A percentile compares a stretch with the other conserved stretches of the same genome.
These are phyloP conservation scores for Talaromyces proteolyticus DNA, from an alignment of 495 filamentous ascomycete genomes.

Conservation along the genomic window DNA sequence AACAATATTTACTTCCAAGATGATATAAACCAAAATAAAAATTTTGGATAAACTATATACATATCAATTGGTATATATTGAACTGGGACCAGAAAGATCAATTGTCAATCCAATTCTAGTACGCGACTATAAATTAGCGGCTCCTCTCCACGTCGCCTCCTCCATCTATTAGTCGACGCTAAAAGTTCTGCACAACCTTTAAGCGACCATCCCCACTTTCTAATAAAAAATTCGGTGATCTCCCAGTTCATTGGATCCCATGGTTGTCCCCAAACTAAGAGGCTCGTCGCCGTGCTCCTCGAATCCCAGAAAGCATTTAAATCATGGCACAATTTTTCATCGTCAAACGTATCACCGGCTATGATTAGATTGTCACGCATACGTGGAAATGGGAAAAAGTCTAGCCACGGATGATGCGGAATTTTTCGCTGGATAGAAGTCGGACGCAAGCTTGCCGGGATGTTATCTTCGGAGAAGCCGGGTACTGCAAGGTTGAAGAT, in stretches of 20 bases:
- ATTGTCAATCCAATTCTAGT: background rate
- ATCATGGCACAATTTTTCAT: constrained; percentile 19
- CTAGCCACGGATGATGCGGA: constrained; percentile 26
- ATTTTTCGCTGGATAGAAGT: constrained; percentile 15
- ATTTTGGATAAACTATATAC: no score
- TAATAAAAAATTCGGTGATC: constrained; percentile 29
- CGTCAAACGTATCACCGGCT: constrained; percentile 13
- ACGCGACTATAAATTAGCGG: constrained; percentile 7
- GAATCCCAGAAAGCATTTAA: constrained; percentile 18
- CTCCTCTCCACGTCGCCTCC: constrained; percentile 25
- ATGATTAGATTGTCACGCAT: constrained; percentile 23
- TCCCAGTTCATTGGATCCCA: constrained; percentile 39
- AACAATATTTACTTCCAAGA: no score
- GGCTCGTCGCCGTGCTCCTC: constrained; percentile 8
- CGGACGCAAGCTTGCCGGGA: constrained; percentile 19
- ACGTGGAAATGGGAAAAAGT: constrained; percentile 22
- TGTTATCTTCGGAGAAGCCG: constrained; percentile 8
- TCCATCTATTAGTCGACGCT: constrained; percentile 36
- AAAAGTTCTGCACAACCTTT: constrained; percentile 30
- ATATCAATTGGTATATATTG: no score
- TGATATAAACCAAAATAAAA: no score
- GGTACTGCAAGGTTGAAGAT: constrained; percentile 18
- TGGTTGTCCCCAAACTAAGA: constrained; percentile 42
- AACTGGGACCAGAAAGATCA: no score
- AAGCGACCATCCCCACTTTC: constrained; percentile 36